Evolutionary conservation across 2,329 filamentous ascomycete genomes (phyloP), one percentile per base, ranked within the genome.

Genomic region (Ophiosphaerella korrae): DNA sequence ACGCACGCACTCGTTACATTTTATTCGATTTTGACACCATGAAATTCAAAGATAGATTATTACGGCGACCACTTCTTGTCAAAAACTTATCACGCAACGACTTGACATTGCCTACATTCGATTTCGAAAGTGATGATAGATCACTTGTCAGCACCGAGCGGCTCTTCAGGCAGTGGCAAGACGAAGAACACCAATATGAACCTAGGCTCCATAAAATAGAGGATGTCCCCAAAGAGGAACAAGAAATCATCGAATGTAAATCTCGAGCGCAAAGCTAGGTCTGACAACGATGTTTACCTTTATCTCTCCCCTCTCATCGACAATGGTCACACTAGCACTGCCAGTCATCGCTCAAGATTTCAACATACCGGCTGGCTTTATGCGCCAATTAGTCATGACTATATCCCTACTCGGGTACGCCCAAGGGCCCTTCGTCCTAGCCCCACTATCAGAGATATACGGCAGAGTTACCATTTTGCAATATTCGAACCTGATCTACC

Each of bases 361-460:
- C 29, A 36, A 60, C 32, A 71, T 75, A 24, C 58, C 58, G 1
- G 54, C 59, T 35, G 63, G 63, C 3, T 64, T 72, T 44, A 66
- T 67, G 50, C 44, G 43, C 11, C 60, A 67, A 14, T 56, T 75
- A 3, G 59, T 70, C 18, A 65, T 75, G 52, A 72, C 71, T 1
- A 71, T 74, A 14, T 74, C 73, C 45, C 49, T 74, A 9, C 62
- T 75, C 2, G 72, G 66, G 7, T 74, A 73, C 51, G 72, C 71
- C 7, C 57, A 72, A 38, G 73, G 73, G 1, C 73, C 73, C 0
- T 61, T 75, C 4, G 60, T 75, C 12, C 55, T 74, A 3, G 72
- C 65, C 1, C 71, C 72, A 0, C 37, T 74, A 5, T 71, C 67
- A 7, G 72, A 74, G 45, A 64, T 74, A 13, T 75, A 67, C 49